Conservation (phyloP, 2,329 filamentous ascomycete genomes). For the Claviceps digitariae region DNA sequence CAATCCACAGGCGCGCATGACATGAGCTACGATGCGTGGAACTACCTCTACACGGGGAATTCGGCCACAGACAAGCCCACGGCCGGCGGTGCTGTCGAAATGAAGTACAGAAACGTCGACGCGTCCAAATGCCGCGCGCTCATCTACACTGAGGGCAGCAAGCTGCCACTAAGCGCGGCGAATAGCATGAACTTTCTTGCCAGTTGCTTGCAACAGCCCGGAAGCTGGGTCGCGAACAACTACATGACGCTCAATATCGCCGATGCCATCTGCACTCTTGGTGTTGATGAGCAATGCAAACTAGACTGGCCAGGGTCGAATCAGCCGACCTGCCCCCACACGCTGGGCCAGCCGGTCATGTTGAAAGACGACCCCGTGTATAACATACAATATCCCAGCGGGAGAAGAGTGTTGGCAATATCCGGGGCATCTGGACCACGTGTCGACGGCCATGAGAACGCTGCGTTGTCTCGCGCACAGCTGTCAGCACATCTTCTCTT, state of each 20-base stretch:
- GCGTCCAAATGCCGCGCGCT: conserved; percentile 32
- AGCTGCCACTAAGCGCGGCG: conserved; percentile 30
- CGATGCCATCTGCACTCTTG: conserved; percentile 32
- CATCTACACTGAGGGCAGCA: conserved; percentile 27
- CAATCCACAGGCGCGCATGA: conserved; percentile 43
- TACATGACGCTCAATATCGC: conserved; percentile 37
- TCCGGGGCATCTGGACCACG: conserved; percentile 2
- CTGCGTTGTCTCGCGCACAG: not conserved
- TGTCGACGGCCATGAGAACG: not conserved
- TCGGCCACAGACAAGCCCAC: conserved; percentile 31
- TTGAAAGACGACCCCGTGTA: conserved; percentile 28
- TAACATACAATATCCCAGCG: conserved; percentile 33
- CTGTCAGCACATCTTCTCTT: not conserved
- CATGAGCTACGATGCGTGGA: conserved; percentile 49
- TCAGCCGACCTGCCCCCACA: conserved; percentile 30
- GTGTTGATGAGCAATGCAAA: conserved; percentile 31
- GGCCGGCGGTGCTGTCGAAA: conserved; percentile 33
- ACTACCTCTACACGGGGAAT: conserved; percentile 38
- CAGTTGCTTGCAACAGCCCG: conserved; percentile 25
- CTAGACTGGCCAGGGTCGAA: conserved; percentile 30
- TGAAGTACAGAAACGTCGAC: conserved; percentile 31
- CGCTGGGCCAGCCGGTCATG: conserved; percentile 22
- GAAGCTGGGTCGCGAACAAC: conserved; percentile 35
- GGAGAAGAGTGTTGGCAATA: conserved; percentile 25
- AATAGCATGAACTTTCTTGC: conserved; percentile 41